Conservation (phyloP, 768 basidiomycete genomes). For the Macrolepiota dolichaula region DNA sequence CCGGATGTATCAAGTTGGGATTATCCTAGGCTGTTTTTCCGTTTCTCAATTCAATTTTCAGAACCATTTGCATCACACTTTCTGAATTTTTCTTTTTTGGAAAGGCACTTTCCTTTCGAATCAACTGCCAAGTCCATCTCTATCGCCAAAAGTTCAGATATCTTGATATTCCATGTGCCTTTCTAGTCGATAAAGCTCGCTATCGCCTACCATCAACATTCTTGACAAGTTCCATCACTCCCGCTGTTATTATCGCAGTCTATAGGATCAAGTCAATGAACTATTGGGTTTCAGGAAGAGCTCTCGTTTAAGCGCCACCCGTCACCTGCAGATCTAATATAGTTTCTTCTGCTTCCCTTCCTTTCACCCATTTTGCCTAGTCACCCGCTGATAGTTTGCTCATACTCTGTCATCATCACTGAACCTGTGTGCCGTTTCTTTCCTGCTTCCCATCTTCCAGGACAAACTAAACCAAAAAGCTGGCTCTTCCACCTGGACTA, state of each 20-base stretch:
- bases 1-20: too few relatives aligned
- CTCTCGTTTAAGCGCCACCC: background rate
- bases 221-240: background rate
- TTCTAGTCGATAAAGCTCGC: background rate
- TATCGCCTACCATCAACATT: background rate
- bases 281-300: background rate
- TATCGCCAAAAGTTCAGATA: background rate
- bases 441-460: background rate
- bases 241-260: background rate
- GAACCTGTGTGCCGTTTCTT: background rate
- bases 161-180: background rate
- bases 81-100: background rate
- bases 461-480: background rate
- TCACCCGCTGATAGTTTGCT: background rate
- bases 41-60: too few relatives aligned
- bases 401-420: background rate
- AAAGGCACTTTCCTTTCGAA: background rate
- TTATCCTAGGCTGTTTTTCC: too few relatives aligned
- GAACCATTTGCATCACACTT: background rate
- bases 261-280: background rate
- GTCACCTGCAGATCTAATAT: background rate
- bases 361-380: background rate
- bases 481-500: background rate
- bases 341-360: background rate
- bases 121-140: background rate